Base-by-base conservation (phyloP, 1,284 basidiomycete genomes). In the Irpex rosettiformis region DNA sequence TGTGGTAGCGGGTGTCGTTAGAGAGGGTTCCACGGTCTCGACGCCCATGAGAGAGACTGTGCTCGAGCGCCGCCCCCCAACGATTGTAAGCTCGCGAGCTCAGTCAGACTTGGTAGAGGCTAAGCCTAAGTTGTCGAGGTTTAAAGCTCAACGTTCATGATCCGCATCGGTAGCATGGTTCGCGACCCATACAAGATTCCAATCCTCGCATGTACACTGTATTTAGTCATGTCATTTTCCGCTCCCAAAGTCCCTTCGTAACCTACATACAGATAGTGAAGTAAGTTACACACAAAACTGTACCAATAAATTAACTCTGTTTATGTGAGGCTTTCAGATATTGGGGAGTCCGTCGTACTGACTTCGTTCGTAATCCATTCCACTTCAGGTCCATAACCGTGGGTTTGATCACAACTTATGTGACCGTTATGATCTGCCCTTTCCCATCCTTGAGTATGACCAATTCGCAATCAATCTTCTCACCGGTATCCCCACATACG, bases 401-500 rank as follows among this genome's bases (percentile, higher is more conserved):
- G 24, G 3, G 21, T 37, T 13, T 8, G 13, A 37, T 7, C 52
- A 7, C 8, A 13, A 33, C 30, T 74, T 72, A 90, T 13, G 93
- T 94, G 45, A 96, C 89, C 28, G 87, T 93, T 42, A 96, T 89
- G 62, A 95, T 88, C 62, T 94, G 89, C 0, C 93, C 93, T 70
- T 84, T 84, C 11, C 91, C 91, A 68, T 93, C 91, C 69, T 90
- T 92, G 62, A 97, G 78, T 57, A 97, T 91, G 25, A 97, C 94
- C 4, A 96, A 74, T 70, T 97, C 94, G 70, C 93, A 95, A 63
- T 92, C 90, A 55, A 97, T 85, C 68, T 86, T 89, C 77, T 99
- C 96, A n/a, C 93, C 93, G 1, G 89, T 94, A 73, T 98, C 96
- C 77, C 95, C 84, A 70, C 96, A 98, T 1, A 93, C 85, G 27